A percentile compares a stretch with the other conserved stretches of the same genome.
Conservation (phyloP, 306 rosid genomes). For the Castanea sativa region DNA sequence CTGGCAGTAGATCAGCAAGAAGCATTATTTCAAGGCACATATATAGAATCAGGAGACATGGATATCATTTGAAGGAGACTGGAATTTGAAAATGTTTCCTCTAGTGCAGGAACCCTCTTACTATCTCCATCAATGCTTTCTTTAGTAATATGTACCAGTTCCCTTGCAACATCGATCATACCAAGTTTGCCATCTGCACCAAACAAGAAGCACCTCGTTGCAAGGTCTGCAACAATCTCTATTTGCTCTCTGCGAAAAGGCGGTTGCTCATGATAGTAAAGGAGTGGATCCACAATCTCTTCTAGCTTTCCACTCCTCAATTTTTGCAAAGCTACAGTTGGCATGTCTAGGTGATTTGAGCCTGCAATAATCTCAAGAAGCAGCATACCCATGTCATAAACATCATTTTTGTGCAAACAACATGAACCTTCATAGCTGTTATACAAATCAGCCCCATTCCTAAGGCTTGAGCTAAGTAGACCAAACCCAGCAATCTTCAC, state of each 20-base stretch:
- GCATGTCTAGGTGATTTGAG: constrained; percentile 55
- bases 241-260: constrained; percentile 59
- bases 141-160: constrained; percentile 50
- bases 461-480: constrained; percentile 27
- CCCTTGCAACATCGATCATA: constrained; percentile 74
- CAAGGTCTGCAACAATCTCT: constrained; percentile 80
- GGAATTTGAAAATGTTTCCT: constrained; percentile 94
- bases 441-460: constrained; percentile 26
- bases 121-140: constrained; percentile 52
- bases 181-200: constrained; percentile 81
- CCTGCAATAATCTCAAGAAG: constrained; percentile 85
- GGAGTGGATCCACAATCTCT: constrained; percentile 76
- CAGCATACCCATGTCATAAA: constrained; percentile 71
- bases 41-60: constrained; percentile 91
- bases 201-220: constrained; percentile 77
- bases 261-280: constrained; percentile 69
- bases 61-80: constrained; percentile 98
- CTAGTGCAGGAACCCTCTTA: constrained; percentile 51
- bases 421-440: constrained; percentile 25
- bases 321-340: constrained; percentile 56
- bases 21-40: constrained; percentile 45
- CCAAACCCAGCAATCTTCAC: constrained; percentile 75
- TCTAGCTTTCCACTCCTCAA: constrained; percentile 72
- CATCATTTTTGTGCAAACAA: constrained; percentile 53
- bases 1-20: neutral